Conservation (phyloP, 129 eudicot genomes). For the Escallonia rubra region DNA sequence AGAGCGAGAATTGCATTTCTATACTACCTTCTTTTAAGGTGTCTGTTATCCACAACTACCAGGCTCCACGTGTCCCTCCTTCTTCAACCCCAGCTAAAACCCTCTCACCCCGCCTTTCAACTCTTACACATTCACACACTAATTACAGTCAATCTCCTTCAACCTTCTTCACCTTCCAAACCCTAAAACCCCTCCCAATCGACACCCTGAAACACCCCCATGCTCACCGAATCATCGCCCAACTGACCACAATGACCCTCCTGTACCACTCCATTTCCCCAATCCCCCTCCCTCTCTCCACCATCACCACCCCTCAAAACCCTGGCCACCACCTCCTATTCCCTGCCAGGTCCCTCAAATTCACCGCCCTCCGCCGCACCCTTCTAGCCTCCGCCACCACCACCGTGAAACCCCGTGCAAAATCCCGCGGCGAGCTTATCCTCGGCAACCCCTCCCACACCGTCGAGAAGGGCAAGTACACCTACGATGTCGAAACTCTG, state of each 20-base stretch:
- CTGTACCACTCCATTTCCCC: slow-evolving; percentile 36
- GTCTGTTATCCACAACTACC: slow-evolving; percentile 45
- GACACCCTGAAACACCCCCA: slow-evolving; percentile 6
- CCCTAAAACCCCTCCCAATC: too few relatives aligned
- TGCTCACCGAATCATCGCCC: slow-evolving; percentile 24
- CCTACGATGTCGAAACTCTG: slow-evolving; percentile 80
- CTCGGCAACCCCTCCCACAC: slow-evolving; percentile 66
- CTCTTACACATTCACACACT: too few relatives aligned
- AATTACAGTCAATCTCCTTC: too few relatives aligned
- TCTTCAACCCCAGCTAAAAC: slow-evolving; percentile 20
- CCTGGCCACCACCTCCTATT: slow-evolving; percentile 13
- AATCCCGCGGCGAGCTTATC: slow-evolving; percentile 54
- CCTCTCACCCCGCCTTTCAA: background rate
- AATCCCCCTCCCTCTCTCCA: background rate
- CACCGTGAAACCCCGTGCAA: slow-evolving; percentile 44
- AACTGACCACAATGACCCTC: slow-evolving; percentile 38
- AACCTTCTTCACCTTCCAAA: too few relatives aligned
- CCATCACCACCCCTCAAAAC: slow-evolving; percentile 18
- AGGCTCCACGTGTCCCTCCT: slow-evolving; percentile 5
- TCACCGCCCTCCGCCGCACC: slow-evolving; percentile 5
- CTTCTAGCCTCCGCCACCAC: slow-evolving; percentile 27
- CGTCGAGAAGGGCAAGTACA: slow-evolving; percentile 86
- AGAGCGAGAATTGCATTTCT: too few relatives aligned
- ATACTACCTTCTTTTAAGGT: too few relatives aligned
- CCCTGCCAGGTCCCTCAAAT: slow-evolving; percentile 27